Percentiles rank a stretch among this genome's conserved stretches.
Conservation (phyloP, 2,329 filamentous ascomycete species). For the Sarocladium kiliense region DNA sequence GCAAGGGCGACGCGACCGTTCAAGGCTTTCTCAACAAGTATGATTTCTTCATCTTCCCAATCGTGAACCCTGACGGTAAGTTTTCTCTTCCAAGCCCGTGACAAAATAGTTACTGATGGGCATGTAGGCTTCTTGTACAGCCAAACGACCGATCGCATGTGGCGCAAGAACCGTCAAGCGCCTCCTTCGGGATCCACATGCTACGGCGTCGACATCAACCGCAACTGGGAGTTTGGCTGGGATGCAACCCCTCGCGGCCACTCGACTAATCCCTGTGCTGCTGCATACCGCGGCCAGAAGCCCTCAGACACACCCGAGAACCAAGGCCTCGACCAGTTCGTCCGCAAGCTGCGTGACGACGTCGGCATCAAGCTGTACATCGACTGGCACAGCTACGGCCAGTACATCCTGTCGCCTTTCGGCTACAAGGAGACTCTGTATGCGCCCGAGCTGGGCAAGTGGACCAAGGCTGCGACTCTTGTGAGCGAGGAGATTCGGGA, state of each 20-base stretch:
- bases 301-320: constrained; percentile 41
- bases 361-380: constrained; percentile 40
- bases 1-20: constrained; percentile 26
- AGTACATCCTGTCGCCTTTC: constrained; percentile 38
- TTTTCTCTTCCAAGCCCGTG: background rate
- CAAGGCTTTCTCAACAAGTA: constrained; percentile 46
- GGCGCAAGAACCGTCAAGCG: constrained; percentile 47
- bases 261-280: constrained; percentile 41
- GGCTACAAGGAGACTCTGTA: constrained; percentile 38
- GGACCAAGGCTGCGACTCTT: constrained; percentile 29
- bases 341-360: constrained; percentile 23
- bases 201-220: constrained; percentile 47
- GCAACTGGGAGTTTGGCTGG: constrained; percentile 50
- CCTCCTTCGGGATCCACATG: constrained; percentile 23
- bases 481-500: constrained; percentile 25
- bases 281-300: constrained; percentile 37
- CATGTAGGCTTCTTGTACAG: constrained; percentile 37
- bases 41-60: constrained; percentile 50
- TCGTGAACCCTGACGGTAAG: constrained; percentile 42
- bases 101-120: background rate
- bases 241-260: constrained; percentile 35
- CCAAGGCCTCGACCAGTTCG: constrained; percentile 32
- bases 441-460: constrained; percentile 32
- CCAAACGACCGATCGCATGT: constrained; percentile 40
- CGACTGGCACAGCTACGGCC: constrained; percentile 42